Base-by-base conservation (phyloP, 192 early-diverging fungal species). In the Linnemannia elongata region DNA sequence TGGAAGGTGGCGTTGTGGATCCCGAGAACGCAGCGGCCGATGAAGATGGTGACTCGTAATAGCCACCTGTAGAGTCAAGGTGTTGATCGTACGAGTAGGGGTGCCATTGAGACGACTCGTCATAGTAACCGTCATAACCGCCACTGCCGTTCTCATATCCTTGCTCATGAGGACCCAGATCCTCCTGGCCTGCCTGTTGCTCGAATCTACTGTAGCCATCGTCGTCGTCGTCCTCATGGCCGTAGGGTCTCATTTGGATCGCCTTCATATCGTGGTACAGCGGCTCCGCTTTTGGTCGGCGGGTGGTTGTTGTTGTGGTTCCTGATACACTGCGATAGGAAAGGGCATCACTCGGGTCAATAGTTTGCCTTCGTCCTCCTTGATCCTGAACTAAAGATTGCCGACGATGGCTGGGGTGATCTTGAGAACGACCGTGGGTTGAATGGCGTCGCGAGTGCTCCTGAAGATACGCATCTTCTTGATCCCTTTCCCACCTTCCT, bases 181-280 rank as follows among this genome's bases (percentile, higher is more conserved):
- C 49, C 20, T 20, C 49, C 49, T 52, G 49, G 17, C 4, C 5
- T 52, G 49, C 1, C 17, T 52, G 20, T 17, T 52, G 15, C 20
- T 20, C 20, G 49, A 52, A 52, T 52, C 20, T 52, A 20, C 18
- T 52, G 49, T 52, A 52, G 22, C 49, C 49, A 52, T 52, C 49
- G 17, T 77, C 77, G 18, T 78, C 77, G 3, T 70, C 47, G 9
- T 68, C 57, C 35, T 85, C 83, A 30, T 76, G 66, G 71, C 78
- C 83, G 68, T 85, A 80, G 12, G 83, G 83, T 49, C 45, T 66
- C 27, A 60, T 70, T 33, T 85, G 83, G 24, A 77, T 52, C 38
- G 66, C 63, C 0, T 69, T 72, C 60, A 78, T 83, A 22, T 78
- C 77, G 27, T 73, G 60, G 27, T 78, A 75, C 1, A 15, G 9